Evolutionary conservation across 805 yeast species (phyloP).

Genomic region (Pichia nanzhaoensis): DNA sequence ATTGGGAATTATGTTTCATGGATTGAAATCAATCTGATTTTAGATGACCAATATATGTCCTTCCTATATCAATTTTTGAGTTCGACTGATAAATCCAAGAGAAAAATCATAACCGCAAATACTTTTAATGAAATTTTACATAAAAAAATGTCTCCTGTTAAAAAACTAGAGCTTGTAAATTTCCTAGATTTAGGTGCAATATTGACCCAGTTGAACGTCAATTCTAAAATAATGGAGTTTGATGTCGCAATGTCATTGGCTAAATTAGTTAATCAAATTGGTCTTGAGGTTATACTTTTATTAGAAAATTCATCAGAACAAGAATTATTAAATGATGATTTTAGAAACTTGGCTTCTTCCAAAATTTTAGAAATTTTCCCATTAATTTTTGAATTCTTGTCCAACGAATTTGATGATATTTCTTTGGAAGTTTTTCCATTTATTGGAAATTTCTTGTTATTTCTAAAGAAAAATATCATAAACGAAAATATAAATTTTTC

Average conservation of each 20-base stretch:
- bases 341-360: constrained; percentile 31
- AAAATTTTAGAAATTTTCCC: constrained; percentile 66
- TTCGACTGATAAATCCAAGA: constrained; percentile 28
- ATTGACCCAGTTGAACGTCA: constrained; percentile 33
- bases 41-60: constrained; percentile 51
- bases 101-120: constrained; percentile 51
- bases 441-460: constrained; percentile 63
- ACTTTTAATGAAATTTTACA: constrained; percentile 48
- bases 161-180: constrained; percentile 57
- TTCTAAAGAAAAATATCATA: constrained; percentile 51
- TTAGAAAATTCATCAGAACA: constrained; percentile 42
- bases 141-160: constrained; percentile 51
- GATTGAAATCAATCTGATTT: constrained; percentile 77
- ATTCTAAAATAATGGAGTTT: constrained; percentile 42
- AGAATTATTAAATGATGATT: constrained; percentile 34
- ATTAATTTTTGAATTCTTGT: constrained; percentile 58
- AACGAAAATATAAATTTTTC: constrained; percentile 30
- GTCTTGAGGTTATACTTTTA: constrained; percentile 66
- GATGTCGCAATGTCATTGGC: constrained; percentile 72
- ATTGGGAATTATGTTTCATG: constrained; percentile 88
- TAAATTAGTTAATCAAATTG: constrained; percentile 64
- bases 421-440: constrained; percentile 78
- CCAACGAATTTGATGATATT: constrained; percentile 84
- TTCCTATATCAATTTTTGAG: constrained; percentile 52
- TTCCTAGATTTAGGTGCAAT: constrained; percentile 60